A percentile compares a stretch with the other conserved stretches of the same genome.
Conservation (phyloP, 2,329 filamentous ascomycete species). For the Meredithiella fracta region DNA sequence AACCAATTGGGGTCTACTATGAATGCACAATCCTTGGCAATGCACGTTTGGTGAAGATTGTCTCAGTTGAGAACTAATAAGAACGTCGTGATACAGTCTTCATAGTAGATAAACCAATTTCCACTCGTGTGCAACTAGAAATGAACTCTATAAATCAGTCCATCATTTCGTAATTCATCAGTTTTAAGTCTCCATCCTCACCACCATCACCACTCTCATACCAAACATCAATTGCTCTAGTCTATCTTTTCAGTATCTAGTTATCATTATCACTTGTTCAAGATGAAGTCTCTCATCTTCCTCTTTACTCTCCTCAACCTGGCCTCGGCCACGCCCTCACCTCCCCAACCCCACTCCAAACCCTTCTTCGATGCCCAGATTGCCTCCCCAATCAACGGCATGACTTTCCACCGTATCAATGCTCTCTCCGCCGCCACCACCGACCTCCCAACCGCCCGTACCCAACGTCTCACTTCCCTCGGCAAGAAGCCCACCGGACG, state of each 20-base stretch:
- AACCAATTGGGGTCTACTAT: not conserved
- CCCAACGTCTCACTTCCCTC: slow-evolving; percentile 23
- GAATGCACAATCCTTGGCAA: not conserved
- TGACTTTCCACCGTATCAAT: slow-evolving; percentile 23
- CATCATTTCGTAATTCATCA: not conserved
- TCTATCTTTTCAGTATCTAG: not conserved
- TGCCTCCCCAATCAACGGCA: slow-evolving; percentile 23
- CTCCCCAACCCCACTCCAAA: not conserved
- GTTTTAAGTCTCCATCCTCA: not conserved
- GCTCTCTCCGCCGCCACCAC: slow-evolving; percentile 17
- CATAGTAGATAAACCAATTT: not conserved
- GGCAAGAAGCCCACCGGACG: slow-evolving; percentile 16
- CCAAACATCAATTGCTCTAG: too few relatives aligned
- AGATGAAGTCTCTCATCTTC: not conserved
- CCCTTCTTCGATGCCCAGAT: slow-evolving; percentile 14
- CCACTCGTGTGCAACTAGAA: not conserved
- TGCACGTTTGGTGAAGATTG: not conserved
- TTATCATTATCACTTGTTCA: not conserved
- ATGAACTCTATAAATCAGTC: not conserved
- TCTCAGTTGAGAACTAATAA: not conserved
- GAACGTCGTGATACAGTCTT: not conserved
- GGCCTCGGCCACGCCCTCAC: not conserved
- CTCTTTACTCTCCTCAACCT: not conserved
- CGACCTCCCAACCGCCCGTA: slow-evolving; percentile 20
- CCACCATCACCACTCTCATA: not conserved